Evolutionary conservation across 1,284 basidiomycete species (phyloP).

Genomic region (Ustilago curta): DNA sequence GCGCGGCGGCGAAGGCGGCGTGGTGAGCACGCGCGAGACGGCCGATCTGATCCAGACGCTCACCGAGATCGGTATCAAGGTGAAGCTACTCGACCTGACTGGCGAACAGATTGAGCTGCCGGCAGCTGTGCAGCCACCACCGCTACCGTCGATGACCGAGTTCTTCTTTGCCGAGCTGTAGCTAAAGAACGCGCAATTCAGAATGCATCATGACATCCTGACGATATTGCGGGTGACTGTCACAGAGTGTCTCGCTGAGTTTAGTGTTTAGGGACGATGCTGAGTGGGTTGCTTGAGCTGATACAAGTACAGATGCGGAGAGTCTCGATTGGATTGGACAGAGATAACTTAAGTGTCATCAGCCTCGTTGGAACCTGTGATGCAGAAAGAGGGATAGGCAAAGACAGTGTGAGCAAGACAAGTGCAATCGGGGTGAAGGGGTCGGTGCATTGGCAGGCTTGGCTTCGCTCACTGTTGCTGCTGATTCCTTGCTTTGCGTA

Average conservation of each 20-base stretch:
- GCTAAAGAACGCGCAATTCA: neutral
- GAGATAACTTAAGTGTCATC: neutral
- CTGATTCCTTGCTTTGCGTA: constrained; percentile 57
- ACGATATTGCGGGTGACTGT: neutral
- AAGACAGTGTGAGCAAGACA: neutral
- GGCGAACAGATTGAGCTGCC: constrained; percentile 62
- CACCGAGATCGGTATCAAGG: constrained; percentile 93
- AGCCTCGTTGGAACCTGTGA: constrained; percentile 38
- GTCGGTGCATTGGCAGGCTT: neutral
- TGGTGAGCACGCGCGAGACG: constrained; percentile 62
- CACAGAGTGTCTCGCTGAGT: neutral
- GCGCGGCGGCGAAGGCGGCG: constrained; percentile 56
- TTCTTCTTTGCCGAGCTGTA: constrained; percentile 66
- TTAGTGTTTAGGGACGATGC: neutral
- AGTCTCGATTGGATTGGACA: neutral
- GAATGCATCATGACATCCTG: neutral
- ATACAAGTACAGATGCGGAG: constrained; percentile 38
- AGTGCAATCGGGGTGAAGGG: neutral
- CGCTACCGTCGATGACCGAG: constrained; percentile 57
- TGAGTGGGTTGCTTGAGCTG: constrained; percentile 7
- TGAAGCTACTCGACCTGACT: constrained; percentile 79
- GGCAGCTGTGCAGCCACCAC: constrained; percentile 38
- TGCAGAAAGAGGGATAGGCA: neutral
- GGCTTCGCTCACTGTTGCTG: constrained; percentile 54
- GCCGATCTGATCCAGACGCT: constrained; percentile 71